Percentiles rank a stretch among this genome's conserved stretches.
Conservation (phyloP, 805 yeast genomes). For the Sungouiella blattae region DNA sequence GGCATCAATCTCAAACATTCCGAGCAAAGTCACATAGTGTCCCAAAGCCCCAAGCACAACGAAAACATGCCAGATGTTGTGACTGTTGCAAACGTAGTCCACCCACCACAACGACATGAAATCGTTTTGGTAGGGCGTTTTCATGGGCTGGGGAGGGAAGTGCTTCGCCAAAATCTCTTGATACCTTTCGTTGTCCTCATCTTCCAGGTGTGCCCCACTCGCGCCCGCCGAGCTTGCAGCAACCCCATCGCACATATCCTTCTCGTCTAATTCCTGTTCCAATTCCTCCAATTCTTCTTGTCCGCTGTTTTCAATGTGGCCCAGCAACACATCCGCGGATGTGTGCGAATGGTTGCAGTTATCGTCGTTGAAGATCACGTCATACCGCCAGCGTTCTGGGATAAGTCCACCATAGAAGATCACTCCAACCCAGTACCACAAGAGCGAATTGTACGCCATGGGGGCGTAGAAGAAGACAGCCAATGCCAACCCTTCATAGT, state of each 20-base stretch:
- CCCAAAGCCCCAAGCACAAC: slow-evolving; percentile 88
- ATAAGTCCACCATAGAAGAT: slow-evolving; percentile 81
- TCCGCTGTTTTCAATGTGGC: slow-evolving; percentile 35
- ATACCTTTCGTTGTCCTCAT: slow-evolving; percentile 18
- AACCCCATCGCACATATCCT: no score
- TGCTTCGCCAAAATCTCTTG: slow-evolving; percentile 32
- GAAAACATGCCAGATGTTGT: slow-evolving; percentile 90
- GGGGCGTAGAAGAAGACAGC: slow-evolving; percentile 63
- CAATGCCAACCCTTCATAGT: slow-evolving; percentile 51
- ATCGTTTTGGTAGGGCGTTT: slow-evolving; percentile 33
- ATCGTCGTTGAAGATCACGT: slow-evolving; percentile 52
- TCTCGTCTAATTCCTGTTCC: slow-evolving; percentile 17
- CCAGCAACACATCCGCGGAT: slow-evolving; percentile 29
- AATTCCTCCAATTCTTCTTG: slow-evolving; percentile 35
- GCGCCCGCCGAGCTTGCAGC: no score
- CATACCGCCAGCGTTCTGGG: slow-evolving; percentile 85
- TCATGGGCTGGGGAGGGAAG: slow-evolving; percentile 30
- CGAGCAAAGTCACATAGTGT: slow-evolving; percentile 76
- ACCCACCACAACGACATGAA: slow-evolving; percentile 78
- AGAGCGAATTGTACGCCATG: slow-evolving; percentile 59
- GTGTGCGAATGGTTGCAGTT: slow-evolving; percentile 17
- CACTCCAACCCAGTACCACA: slow-evolving; percentile 79
- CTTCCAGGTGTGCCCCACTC: not conserved
- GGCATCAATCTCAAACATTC: slow-evolving; percentile 67
- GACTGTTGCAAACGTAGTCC: slow-evolving; percentile 72